Evolutionary conservation across 1,284 basidiomycete genomes (phyloP), one percentile per base, ranked within the genome.

Genomic region (Gastroboletus turbinatus): DNA sequence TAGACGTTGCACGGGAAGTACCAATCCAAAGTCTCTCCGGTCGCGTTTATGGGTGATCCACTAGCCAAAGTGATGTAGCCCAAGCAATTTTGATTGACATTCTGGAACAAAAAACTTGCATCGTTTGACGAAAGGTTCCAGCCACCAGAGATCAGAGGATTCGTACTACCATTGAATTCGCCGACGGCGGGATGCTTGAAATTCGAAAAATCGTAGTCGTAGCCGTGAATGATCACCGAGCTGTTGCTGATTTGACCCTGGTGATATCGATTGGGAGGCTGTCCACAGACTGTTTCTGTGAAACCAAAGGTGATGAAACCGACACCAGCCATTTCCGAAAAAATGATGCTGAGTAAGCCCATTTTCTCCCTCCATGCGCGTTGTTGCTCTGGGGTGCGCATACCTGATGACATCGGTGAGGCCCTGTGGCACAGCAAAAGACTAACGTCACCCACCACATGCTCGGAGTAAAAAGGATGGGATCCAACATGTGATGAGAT

Each of bases 291-390:
- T 50, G 88, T 78, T 69, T 95, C 85, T 5, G 96, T 98, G 79
- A 99, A 99, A n/a, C 97, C 96, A 75, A 99, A 99, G 2, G 96
- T 99, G 70, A 99, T 81, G 83, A 95, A 99, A 73, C 96, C 96
- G 69, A 99, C 97, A 46, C 80, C 83, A 23, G 90, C 89, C 96
- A 99, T 98, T 62, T 95, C 83, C 21, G 73, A 9, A 17, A 84
- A 70, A 65, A 97, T 93, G 73, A 98, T 82, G 61, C 80, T 78
- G 55, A 99, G 78, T 32, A 99, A 83, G 35, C 96, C 96, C 75
- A 98, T 96, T 80, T 99, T 99, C 76, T 99, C 96, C 60, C 97
- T 83, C 93, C 96, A 99, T 42, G 96, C 96, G 52, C 94, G 86
- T 73, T 96, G 94, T 65, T 93, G 91, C 64, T 99, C 97, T 0